A percentile compares a stretch with the other conserved stretches of the same genome.
Evolutionary conservation across 192 early-diverging fungal genomes (phyloP).

Genomic region (Haplosporangium gracile): DNA sequence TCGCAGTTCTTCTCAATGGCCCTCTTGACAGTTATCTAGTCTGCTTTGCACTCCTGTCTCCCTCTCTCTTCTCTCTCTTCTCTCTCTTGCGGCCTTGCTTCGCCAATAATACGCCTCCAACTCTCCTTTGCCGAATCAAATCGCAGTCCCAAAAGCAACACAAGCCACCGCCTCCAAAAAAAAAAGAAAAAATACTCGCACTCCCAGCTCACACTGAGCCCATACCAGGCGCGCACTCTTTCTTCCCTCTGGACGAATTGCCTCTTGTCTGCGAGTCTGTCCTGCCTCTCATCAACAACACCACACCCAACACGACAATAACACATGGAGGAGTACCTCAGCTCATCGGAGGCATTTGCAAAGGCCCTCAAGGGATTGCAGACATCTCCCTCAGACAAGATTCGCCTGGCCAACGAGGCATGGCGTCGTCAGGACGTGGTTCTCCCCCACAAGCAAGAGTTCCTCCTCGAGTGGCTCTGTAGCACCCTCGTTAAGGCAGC

Average conservation of each 20-base stretch:
- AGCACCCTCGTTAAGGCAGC: slow-evolving; percentile 43
- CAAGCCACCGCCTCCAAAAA: slow-evolving; percentile 6
- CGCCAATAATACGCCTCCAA: neutral
- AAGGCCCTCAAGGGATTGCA: slow-evolving; percentile 53
- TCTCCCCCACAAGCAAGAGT: slow-evolving; percentile 58
- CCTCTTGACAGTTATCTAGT: no score
- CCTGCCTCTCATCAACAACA: neutral
- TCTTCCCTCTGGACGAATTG: neutral
- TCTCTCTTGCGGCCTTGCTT: neutral
- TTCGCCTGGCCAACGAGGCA: slow-evolving; percentile 44
- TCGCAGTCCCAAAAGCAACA: slow-evolving; percentile 1
- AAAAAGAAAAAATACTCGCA: slow-evolving; percentile 3
- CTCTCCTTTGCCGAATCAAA: neutral
- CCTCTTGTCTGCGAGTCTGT: neutral
- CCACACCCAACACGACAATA: neutral
- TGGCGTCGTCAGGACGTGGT: slow-evolving; percentile 38
- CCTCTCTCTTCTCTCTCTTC: neutral
- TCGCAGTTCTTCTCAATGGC: no score
- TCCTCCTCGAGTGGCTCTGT: slow-evolving; percentile 57
- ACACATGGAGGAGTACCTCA: slow-evolving; percentile 46
- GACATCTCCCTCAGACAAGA: slow-evolving; percentile 41
- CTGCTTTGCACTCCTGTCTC: neutral
- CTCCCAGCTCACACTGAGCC: neutral
- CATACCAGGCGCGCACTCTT: neutral
- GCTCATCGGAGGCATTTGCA: slow-evolving; percentile 50